Base-by-base conservation (phyloP, 2,329 filamentous ascomycete species). In the Paraphoma chrysanthemicola region DNA sequence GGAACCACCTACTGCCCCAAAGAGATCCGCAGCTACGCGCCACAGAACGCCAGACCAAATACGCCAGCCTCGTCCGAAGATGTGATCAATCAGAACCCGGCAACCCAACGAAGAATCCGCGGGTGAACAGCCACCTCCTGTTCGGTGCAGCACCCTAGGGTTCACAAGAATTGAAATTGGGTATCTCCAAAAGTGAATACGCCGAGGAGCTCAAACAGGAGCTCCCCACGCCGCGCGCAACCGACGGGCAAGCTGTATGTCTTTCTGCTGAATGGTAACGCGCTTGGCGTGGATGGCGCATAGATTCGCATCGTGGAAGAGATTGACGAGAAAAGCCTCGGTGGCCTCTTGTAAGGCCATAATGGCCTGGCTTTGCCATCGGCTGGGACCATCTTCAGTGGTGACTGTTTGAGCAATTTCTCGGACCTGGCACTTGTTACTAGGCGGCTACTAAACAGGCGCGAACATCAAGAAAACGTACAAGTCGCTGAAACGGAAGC, bases 261-360 rank as follows among this genome's bases (percentile, higher is more conserved):
- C 94, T 86, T 97, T 97, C 78, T 89, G 89, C 82, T 94, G 94
- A 82, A 98, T 98, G 76, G 94, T 98, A 77, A 98, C 95, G 84
- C 95, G 93, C 89, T 98, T 98, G 82, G 95, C 94, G 83, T 98
- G 95, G 81, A 98, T 97, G 77, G 95, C 94, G 83, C 94, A 98
- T 51, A 97, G 84, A 85, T 98, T 98, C 83, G 94, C 97, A 79
- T 98, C 94, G 82, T 98, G 93, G 74, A 98, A 98, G 66, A 98
- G 90, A 44, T 93, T 96, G 81, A 98, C 93, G 74, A 99, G 90
- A 84, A 97, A 98, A 2, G 95, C 96, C 86, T 99, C 95, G 67
- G 97, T 93, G 53, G 95, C 97, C 86, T 99, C 95, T 84, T 99
- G 94, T 41, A 99, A 89, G 66, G 95, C 95, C 76, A 92, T 91